phyloP scores from a whole-genome alignment of 805 yeast species.

The Zygosaccharomyces lentus region DNA sequence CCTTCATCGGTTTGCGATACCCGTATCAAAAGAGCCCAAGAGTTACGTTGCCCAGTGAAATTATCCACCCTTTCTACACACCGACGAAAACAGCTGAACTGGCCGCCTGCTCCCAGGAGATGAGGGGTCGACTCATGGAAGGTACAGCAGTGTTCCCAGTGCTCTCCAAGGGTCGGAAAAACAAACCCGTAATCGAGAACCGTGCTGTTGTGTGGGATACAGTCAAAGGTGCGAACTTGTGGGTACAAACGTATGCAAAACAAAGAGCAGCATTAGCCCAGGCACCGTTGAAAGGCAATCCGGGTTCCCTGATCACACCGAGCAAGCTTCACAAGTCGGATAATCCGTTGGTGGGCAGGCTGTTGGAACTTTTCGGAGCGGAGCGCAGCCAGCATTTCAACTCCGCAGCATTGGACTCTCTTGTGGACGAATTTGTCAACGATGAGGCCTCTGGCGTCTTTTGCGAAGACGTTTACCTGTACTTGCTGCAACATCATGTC shows the following conservation, averaged over 20 bases:
- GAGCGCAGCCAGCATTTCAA: conserved; percentile 8
- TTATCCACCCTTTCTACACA: conserved; percentile 29
- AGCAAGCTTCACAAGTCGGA: conserved; percentile 13
- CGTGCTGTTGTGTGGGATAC: conserved; percentile 16
- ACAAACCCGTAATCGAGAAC: conserved; percentile 9
- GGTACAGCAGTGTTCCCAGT: conserved; percentile 22
- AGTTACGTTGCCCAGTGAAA: conserved; percentile 14
- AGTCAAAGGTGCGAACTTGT: conserved; percentile 17
- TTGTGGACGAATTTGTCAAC: conserved; percentile 10
- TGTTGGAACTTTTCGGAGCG: conserved; percentile 12
- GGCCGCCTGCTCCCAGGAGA: conserved; percentile 21
- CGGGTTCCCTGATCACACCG: conserved; percentile 9
- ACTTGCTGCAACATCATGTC: conserved; percentile 23
- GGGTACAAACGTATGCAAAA: conserved; percentile 18
- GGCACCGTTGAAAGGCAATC: conserved; percentile 5
- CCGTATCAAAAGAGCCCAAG: conserved; percentile 1
- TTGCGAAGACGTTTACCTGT: conserved; percentile 34
- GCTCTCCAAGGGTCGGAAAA: conserved; percentile 9
- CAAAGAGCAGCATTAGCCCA: background rate
- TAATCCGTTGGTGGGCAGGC: conserved; percentile 9
- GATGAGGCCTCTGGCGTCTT: conserved; percentile 24
- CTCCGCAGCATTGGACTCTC: conserved; percentile 10
- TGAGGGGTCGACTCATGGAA: conserved; percentile 17
- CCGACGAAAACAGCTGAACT: conserved; percentile 25
- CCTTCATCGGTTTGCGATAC: background rate